phyloP scores from a whole-genome alignment of 2,329 filamentous ascomycete species.

The Clarireedia monteithiana region DNA sequence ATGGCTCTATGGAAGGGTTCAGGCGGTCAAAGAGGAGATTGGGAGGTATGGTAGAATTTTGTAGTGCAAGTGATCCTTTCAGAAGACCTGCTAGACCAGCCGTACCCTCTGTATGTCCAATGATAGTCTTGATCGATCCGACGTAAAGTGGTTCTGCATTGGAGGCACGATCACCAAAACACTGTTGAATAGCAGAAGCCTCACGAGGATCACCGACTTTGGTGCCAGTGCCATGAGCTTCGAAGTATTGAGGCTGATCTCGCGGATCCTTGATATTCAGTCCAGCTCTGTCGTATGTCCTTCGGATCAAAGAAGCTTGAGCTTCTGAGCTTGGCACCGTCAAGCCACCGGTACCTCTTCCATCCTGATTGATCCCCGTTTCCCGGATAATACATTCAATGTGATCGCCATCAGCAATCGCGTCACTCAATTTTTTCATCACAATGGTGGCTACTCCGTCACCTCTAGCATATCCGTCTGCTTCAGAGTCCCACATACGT shows the following conservation, averaged over 20 bases:
- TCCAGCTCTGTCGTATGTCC: slow-evolving; percentile 7
- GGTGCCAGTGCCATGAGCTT: slow-evolving; percentile 27
- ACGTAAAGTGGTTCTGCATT: slow-evolving; percentile 9
- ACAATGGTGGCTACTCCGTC: slow-evolving; percentile 53
- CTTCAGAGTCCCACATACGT: slow-evolving; percentile 46
- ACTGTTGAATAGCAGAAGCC: neutral
- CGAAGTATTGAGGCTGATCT: slow-evolving; percentile 14
- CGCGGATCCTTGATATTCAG: neutral
- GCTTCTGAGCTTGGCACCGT: slow-evolving; percentile 36
- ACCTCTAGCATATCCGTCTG: slow-evolving; percentile 57
- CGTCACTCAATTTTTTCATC: slow-evolving; percentile 45
- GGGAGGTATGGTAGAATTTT: slow-evolving; percentile 25
- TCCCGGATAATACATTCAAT: slow-evolving; percentile 36
- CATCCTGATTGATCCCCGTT: slow-evolving; percentile 37
- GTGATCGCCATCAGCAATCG: slow-evolving; percentile 33
- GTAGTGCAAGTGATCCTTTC: slow-evolving; percentile 21
- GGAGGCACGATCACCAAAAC: neutral
- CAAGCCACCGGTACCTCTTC: slow-evolving; percentile 34
- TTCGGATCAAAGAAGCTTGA: slow-evolving; percentile 28
- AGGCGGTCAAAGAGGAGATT: slow-evolving; percentile 30
- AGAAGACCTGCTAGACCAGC: slow-evolving; percentile 26
- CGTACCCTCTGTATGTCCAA: slow-evolving; percentile 23
- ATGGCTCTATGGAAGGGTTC: neutral
- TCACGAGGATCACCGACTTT: slow-evolving; percentile 13
- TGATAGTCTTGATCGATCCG: slow-evolving; percentile 21